Evolutionary conservation across 495 filamentous ascomycete species (phyloP).

Genomic region (Daldinia vernicosa): DNA sequence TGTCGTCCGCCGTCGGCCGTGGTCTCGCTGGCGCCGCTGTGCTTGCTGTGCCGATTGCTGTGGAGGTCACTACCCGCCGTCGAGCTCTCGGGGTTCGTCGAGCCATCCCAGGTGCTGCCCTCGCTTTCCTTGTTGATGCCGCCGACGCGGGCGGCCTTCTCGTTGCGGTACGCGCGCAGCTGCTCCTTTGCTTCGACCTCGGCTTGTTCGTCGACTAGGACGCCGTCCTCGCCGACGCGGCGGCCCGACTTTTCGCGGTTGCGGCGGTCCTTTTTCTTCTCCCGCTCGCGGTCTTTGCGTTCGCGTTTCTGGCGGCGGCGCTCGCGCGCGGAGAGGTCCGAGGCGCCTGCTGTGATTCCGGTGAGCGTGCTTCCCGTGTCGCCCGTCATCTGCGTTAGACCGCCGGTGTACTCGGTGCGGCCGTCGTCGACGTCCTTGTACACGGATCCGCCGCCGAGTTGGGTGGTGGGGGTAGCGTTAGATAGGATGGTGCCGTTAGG

Average conservation of each 20-base stretch:
- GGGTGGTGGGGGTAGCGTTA: slow-evolving; percentile 81
- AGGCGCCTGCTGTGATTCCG: slow-evolving; percentile 58
- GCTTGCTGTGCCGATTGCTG: slow-evolving; percentile 58
- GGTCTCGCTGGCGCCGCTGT: slow-evolving; percentile 56
- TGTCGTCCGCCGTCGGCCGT: slow-evolving; percentile 10
- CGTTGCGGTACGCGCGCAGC: slow-evolving; percentile 78
- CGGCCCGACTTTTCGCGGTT: slow-evolving; percentile 52
- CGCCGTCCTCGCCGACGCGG: slow-evolving; percentile 55
- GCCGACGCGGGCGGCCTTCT: slow-evolving; percentile 84
- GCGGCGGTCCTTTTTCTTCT: slow-evolving; percentile 56
- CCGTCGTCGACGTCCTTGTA: slow-evolving; percentile 72
- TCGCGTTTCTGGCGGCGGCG: slow-evolving; percentile 59
- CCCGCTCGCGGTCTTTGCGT: slow-evolving; percentile 58
- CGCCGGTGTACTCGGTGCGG: slow-evolving; percentile 56
- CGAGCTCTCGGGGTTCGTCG: slow-evolving; percentile 62
- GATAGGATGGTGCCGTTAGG: slow-evolving; percentile 84
- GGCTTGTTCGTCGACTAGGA: slow-evolving; percentile 63
- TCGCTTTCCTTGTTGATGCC: slow-evolving; percentile 83
- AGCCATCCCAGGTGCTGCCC: slow-evolving; percentile 73
- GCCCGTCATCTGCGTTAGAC: slow-evolving; percentile 52
- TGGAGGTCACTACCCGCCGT: slow-evolving; percentile 64
- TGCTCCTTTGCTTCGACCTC: slow-evolving; percentile 72
- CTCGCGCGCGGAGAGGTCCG: slow-evolving; percentile 58
- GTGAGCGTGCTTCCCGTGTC: slow-evolving; percentile 50
- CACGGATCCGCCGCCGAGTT: slow-evolving; percentile 80